Percentiles rank a stretch among this genome's conserved stretches.
Conservation (phyloP, 208 protist species). For the Leptomonas pyrrhocoris region DNA sequence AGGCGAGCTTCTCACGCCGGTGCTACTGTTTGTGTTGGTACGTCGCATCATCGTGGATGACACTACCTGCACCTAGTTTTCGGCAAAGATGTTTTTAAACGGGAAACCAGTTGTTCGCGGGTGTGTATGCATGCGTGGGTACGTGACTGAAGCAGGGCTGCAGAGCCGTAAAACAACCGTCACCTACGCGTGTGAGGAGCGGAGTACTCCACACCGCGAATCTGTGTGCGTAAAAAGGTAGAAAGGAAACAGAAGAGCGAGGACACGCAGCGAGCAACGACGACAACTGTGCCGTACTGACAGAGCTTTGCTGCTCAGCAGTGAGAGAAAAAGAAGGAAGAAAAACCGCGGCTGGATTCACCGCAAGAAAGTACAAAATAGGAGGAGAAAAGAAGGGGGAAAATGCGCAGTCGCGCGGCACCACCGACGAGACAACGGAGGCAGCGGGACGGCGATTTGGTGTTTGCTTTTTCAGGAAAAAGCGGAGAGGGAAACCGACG, state of each 20-base stretch:
- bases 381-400: slow-evolving; percentile 1
- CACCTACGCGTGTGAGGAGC: too few species aligned
- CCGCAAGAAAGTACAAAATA: slow-evolving; percentile 3
- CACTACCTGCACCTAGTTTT: neutral
- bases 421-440: neutral
- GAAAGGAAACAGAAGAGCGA: neutral
- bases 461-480: neutral
- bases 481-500: neutral
- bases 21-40: neutral
- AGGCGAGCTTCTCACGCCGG: neutral
- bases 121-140: too few species aligned
- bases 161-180: too few species aligned
- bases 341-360: neutral
- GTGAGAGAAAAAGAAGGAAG: neutral
- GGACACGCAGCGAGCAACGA: neutral
- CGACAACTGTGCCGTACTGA: neutral
- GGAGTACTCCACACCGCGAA: too few species aligned
- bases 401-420: neutral
- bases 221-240: neutral
- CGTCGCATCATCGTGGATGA: neutral
- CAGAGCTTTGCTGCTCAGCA: neutral
- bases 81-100: neutral
- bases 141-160: too few species aligned
- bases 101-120: neutral
- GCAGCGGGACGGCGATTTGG: neutral